A percentile compares a stretch with the other conserved stretches of the same genome.
Conservation (phyloP, 2,329 filamentous ascomycete genomes). For the Hymenotorrendiella dingleyae region DNA sequence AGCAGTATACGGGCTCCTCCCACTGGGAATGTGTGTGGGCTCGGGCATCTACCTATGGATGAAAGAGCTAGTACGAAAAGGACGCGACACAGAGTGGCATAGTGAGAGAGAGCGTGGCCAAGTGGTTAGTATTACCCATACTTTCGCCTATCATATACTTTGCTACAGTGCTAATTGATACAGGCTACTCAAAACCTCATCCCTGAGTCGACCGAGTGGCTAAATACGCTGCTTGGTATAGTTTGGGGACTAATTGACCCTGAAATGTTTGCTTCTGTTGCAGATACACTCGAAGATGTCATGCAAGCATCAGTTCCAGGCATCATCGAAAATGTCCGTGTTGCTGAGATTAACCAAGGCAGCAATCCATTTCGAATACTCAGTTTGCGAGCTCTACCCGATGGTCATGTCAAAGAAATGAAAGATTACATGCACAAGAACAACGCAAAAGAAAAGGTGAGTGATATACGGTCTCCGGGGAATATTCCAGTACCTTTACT, state of each 20-base stretch:
- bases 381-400: conserved; percentile 78
- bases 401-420: conserved; percentile 72
- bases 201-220: conserved; percentile 91
- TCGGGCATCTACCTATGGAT: conserved; percentile 85
- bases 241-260: conserved; percentile 92
- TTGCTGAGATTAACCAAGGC: conserved; percentile 92
- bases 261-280: conserved; percentile 84
- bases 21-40: conserved; percentile 63
- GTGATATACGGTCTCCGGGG: too few relatives aligned
- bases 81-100: conserved; percentile 79
- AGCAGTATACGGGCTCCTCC: conserved; percentile 68
- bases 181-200: conserved; percentile 82
- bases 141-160: background rate
- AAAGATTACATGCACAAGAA: conserved; percentile 75
- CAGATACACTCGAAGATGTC: conserved; percentile 91
- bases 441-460: conserved; percentile 71
- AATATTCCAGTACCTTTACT: too few relatives aligned
- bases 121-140: conserved; percentile 44
- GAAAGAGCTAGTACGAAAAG: conserved; percentile 78
- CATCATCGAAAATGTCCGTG: conserved; percentile 88
- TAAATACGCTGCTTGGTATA: conserved; percentile 81
- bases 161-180: conserved; percentile 7
- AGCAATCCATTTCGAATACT: conserved; percentile 85
- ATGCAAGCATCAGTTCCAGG: conserved; percentile 94
- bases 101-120: conserved; percentile 80